These are phyloP conservation scores for Pseudocercospora macadamiae DNA, from an alignment of 2,329 filamentous ascomycete species.

Conservation along the genomic window DNA sequence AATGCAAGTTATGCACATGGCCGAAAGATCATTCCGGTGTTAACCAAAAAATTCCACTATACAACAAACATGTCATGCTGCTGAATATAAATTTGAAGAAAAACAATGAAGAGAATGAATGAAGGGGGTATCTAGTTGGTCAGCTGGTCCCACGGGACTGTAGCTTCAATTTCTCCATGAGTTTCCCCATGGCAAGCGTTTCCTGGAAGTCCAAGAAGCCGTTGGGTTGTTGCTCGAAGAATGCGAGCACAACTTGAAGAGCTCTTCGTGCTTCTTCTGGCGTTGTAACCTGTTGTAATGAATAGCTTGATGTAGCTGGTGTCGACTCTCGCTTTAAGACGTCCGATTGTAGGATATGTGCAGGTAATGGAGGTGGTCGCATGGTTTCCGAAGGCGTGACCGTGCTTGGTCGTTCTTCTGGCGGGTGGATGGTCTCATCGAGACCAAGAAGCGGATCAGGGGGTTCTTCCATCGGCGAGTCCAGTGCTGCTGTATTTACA, in stretches of 20 bases:
- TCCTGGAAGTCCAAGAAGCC: slow-evolving; percentile 77
- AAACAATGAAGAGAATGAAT: too few relatives aligned
- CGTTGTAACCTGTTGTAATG: slow-evolving; percentile 61
- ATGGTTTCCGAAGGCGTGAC: slow-evolving; percentile 44
- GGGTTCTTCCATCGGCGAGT: slow-evolving; percentile 41
- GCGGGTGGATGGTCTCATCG: slow-evolving; percentile 44
- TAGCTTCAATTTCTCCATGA: slow-evolving; percentile 83
- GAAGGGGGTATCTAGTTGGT: slow-evolving; percentile 9
- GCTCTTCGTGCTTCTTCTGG: slow-evolving; percentile 85
- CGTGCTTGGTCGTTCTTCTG: slow-evolving; percentile 28
- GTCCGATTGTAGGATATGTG: slow-evolving; percentile 32
- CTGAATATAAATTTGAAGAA: slow-evolving; percentile 6
- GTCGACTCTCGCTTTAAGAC: slow-evolving; percentile 24
- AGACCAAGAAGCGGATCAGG: slow-evolving; percentile 42
- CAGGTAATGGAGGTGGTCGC: slow-evolving; percentile 51
- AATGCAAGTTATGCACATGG: slow-evolving; percentile 4
- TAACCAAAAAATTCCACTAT: slow-evolving; percentile 3
- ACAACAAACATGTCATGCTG: slow-evolving; percentile 3
- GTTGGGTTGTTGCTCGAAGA: slow-evolving; percentile 71
- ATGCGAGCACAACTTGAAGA: slow-evolving; percentile 77
- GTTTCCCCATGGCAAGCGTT: slow-evolving; percentile 73
- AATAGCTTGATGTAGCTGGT: slow-evolving; percentile 25
- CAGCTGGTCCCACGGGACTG: slow-evolving; percentile 30
- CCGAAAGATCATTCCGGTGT: too few relatives aligned
- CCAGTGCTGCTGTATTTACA: slow-evolving; percentile 44